Evolutionary conservation across 2,329 filamentous ascomycete species (phyloP).

Genomic region (Claviceps capensis): DNA sequence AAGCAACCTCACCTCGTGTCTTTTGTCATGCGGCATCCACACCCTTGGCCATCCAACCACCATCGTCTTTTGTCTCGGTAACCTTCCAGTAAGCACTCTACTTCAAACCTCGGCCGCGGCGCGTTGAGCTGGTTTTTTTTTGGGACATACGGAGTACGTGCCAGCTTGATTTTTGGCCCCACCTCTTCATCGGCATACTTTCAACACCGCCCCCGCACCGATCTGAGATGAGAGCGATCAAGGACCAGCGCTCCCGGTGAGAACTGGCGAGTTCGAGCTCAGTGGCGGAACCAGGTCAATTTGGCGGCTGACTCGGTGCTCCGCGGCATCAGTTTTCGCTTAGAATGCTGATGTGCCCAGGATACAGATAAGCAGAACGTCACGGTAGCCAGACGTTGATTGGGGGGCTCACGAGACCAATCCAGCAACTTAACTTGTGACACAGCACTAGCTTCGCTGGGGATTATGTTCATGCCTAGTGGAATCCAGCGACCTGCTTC

Average conservation of each 20-base stretch:
- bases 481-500: background rate
- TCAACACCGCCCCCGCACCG: background rate
- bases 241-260: background rate
- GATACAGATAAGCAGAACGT: background rate
- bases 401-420: background rate
- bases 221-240: background rate
- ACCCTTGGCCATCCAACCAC: background rate
- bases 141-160: background rate
- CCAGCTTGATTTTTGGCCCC: background rate
- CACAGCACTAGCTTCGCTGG: background rate
- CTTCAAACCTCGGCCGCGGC: background rate
- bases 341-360: background rate
- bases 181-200: constrained; percentile 3
- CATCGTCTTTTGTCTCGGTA: background rate
- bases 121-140: background rate
- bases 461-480: background rate
- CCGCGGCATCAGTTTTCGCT: background rate
- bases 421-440: background rate
- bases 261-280: background rate
- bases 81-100: background rate
- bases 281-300: background rate
- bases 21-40: background rate
- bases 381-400: background rate
- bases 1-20: background rate
- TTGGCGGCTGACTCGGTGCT: background rate